Percentiles rank a stretch among this genome's conserved stretches.
phyloP scores from a whole-genome alignment of 352 stramenopile genomes.

The Bremia lactucae region DNA sequence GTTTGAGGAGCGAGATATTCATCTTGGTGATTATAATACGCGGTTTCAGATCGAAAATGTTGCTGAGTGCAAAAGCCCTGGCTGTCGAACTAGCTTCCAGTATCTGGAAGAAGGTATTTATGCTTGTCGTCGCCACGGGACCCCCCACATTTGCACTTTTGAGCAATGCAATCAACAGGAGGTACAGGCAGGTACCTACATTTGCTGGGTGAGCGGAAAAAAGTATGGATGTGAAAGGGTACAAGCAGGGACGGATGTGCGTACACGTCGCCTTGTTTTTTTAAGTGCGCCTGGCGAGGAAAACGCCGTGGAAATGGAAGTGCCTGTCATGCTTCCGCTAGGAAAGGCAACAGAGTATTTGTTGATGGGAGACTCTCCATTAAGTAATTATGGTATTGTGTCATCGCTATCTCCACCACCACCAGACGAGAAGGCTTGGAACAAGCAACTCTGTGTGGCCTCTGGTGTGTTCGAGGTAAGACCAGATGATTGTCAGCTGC shows the following conservation, averaged over 20 bases:
- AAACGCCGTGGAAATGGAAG: conserved; percentile 58
- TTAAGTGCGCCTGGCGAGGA: conserved; percentile 40
- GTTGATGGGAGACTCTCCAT: conserved; percentile 29
- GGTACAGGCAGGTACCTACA: conserved; percentile 37
- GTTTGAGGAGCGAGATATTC: conserved; percentile 41
- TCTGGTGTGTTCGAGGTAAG: conserved; percentile 11
- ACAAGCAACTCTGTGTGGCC: conserved; percentile 15
- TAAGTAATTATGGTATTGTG: conserved; percentile 12
- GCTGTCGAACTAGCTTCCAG: conserved; percentile 38
- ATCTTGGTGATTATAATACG: conserved; percentile 45
- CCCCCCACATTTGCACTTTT: conserved; percentile 64
- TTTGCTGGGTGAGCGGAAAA: conserved; percentile 57
- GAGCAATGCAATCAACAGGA: conserved; percentile 59
- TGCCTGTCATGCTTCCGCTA: conserved; percentile 52
- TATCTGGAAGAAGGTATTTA: conserved; percentile 70
- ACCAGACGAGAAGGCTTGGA: conserved; percentile 40
- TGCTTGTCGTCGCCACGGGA: conserved; percentile 52
- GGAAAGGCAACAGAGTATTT: conserved; percentile 53
- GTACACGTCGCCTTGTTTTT: conserved; percentile 49
- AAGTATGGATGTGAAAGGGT: conserved; percentile 56
- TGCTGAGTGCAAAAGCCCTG: conserved; percentile 25
- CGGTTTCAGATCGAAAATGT: conserved; percentile 41
- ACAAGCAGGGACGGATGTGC: conserved; percentile 47
- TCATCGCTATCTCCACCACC: conserved; percentile 57
- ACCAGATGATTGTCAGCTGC: conserved; percentile 16